Evolutionary conservation across 805 yeast genomes (phyloP).

Genomic region (Hanseniaspora singularis): DNA sequence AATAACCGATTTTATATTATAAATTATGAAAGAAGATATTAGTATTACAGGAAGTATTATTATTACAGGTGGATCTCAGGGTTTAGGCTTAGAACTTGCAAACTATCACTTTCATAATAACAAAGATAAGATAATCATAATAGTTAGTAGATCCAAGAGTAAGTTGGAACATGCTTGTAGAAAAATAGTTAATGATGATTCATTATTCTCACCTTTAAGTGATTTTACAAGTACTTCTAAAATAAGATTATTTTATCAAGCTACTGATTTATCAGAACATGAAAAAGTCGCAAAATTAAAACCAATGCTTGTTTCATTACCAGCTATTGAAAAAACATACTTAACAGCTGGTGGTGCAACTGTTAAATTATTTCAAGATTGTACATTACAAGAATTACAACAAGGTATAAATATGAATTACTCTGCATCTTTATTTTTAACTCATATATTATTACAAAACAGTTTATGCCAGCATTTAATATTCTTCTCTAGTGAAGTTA

Average conservation of each 20-base stretch:
- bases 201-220: not conserved
- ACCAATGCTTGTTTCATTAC: slow-evolving; percentile 15
- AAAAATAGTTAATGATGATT: slow-evolving; percentile 27
- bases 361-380: slow-evolving; percentile 66
- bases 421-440: slow-evolving; percentile 53
- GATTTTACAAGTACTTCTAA: slow-evolving; percentile 1
- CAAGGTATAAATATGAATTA: slow-evolving; percentile 60
- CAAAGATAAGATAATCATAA: slow-evolving; percentile 49
- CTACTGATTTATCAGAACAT: slow-evolving; percentile 57
- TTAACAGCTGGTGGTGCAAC: slow-evolving; percentile 82
- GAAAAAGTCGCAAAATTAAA: slow-evolving; percentile 32
- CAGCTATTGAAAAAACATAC: slow-evolving; percentile 21
- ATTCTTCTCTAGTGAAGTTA: slow-evolving; percentile 63
- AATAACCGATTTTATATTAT: too few species aligned
- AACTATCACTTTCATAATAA: slow-evolving; percentile 34
- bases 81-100: slow-evolving; percentile 76
- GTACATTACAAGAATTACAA: slow-evolving; percentile 45
- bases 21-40: not conserved
- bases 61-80: slow-evolving; percentile 92
- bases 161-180: slow-evolving; percentile 43
- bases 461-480: slow-evolving; percentile 41
- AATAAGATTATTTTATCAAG: slow-evolving; percentile 34
- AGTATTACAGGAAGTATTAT: slow-evolving; percentile 42
- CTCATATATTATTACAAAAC: slow-evolving; percentile 46
- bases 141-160: slow-evolving; percentile 65